phyloP scores from a whole-genome alignment of 768 basidiomycete species.

The Suillus hirtellus region DNA sequence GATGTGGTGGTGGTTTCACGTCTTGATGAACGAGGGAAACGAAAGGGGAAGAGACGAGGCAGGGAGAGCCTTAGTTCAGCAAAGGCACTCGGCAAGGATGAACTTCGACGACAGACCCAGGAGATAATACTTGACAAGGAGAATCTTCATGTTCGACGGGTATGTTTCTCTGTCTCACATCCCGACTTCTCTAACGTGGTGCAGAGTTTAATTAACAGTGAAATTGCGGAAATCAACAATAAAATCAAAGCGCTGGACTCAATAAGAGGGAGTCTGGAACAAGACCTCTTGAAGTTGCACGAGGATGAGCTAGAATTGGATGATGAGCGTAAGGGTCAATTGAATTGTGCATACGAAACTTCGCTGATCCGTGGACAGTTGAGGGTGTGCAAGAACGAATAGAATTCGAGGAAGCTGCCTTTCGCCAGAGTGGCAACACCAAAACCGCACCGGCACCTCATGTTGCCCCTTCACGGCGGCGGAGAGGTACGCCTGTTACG shows the following conservation, averaged over 20 bases:
- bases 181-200: constrained; percentile 15
- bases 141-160: constrained; percentile 86
- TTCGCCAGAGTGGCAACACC: constrained; percentile 28
- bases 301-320: constrained; percentile 98
- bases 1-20: constrained; percentile 66
- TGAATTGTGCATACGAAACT: background rate
- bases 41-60: constrained; percentile 46
- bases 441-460: constrained; percentile 15
- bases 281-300: constrained; percentile 80
- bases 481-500: constrained; percentile 26
- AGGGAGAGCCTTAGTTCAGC: constrained; percentile 67
- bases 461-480: constrained; percentile 32
- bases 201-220: constrained; percentile 81
- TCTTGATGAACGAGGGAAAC: constrained; percentile 31
- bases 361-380: constrained; percentile 46
- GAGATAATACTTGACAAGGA: constrained; percentile 93
- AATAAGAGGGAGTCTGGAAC: constrained; percentile 78
- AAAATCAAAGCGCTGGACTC: constrained; percentile 87
- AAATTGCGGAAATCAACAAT: constrained; percentile 84
- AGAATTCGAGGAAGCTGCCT: constrained; percentile 60
- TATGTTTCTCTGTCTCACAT: constrained; percentile 28
- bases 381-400: constrained; percentile 87
- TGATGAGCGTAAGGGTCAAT: constrained; percentile 74
- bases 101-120: constrained; percentile 77
- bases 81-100: constrained; percentile 79